Evolutionary conservation across 352 stramenopile genomes (phyloP).

Genomic region (Plasmopara muralis): DNA sequence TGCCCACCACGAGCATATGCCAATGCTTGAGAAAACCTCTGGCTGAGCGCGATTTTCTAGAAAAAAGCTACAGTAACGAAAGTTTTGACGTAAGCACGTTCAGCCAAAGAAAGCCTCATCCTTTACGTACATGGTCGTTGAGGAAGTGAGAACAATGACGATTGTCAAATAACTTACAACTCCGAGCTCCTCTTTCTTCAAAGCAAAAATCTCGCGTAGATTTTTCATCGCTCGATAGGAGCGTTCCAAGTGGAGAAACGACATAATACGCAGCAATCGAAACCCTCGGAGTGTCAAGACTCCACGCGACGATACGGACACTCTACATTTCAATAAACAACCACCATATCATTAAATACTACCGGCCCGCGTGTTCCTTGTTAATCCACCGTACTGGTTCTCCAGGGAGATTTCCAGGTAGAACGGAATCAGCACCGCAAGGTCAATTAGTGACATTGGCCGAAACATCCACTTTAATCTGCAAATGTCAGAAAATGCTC

Average conservation of each 20-base stretch:
- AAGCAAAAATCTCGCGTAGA: conserved; percentile 59
- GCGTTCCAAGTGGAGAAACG: conserved; percentile 69
- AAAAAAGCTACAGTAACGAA: conserved; percentile 48
- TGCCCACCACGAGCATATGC: conserved; percentile 69
- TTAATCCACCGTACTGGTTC: conserved; percentile 35
- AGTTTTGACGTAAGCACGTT: no score
- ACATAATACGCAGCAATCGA: conserved; percentile 70
- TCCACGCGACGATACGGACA: conserved; percentile 35
- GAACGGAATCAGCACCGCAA: conserved; percentile 69
- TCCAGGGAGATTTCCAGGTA: conserved; percentile 75
- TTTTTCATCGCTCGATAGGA: conserved; percentile 78
- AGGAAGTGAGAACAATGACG: conserved; percentile 70
- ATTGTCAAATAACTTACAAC: conserved; percentile 77
- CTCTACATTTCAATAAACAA: conserved; percentile 16
- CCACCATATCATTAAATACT: conserved; percentile 2
- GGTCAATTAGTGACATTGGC: conserved; percentile 77
- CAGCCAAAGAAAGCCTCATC: no score
- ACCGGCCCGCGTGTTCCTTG: neutral
- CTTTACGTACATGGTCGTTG: conserved; percentile 71
- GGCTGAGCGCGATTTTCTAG: conserved; percentile 68
- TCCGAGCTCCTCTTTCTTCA: conserved; percentile 71
- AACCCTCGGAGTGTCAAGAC: conserved; percentile 64
- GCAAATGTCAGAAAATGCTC: no score
- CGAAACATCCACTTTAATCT: conserved; percentile 74
- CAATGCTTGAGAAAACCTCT: conserved; percentile 70